Evolutionary conservation across 495 filamentous ascomycete genomes (phyloP), one percentile per base, ranked within the genome.

Genomic region (Glonium stellatum): DNA sequence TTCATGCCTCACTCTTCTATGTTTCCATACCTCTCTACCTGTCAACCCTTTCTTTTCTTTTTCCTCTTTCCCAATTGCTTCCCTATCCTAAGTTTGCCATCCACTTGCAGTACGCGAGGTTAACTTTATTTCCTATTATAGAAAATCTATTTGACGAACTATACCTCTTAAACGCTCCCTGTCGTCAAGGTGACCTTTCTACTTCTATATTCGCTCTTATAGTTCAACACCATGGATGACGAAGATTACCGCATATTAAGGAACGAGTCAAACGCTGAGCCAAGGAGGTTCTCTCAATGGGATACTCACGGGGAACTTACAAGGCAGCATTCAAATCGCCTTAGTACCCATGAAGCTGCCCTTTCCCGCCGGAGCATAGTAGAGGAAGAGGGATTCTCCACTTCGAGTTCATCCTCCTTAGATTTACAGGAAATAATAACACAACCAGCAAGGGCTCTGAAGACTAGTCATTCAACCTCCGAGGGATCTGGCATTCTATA

Each of bases 211-310:
- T n/a, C n/a, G n/a, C n/a, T n/a, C n/a, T n/a, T n/a, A n/a, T n/a
- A n/a, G n/a, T n/a, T n/a, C n/a, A 15, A 15, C 11, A 54, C 13
- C 25, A 54, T 54, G 52, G 27, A 35, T 35, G 12, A 54, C 18
- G 52, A 54, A 35, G 52, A 54, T 27, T 54, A 54, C 52, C 18
- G 25, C 11, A 13, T 54, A n/a, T 13, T 54, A 9, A 54, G 52
- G 15, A 34, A 54, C 21, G 52, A 54, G 35, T n/a, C 52, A 12
- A 35, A 22, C 18, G 52, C 52, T n/a, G 52, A 54, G 4, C 52
- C 52, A 54, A 12, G 15, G 15, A n/a, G 52, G 15, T 54, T 34
- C 18, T n/a, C 10, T n/a, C 19, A 54, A 35, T 54, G 52, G 52
- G 52, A 54, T 25, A 13, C 5, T 25, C 52, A 35, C 18, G 52